A percentile compares a stretch with the other conserved stretches of the same genome.
phyloP scores from a whole-genome alignment of 345 rosid genomes.

The Hypericum perforatum region DNA sequence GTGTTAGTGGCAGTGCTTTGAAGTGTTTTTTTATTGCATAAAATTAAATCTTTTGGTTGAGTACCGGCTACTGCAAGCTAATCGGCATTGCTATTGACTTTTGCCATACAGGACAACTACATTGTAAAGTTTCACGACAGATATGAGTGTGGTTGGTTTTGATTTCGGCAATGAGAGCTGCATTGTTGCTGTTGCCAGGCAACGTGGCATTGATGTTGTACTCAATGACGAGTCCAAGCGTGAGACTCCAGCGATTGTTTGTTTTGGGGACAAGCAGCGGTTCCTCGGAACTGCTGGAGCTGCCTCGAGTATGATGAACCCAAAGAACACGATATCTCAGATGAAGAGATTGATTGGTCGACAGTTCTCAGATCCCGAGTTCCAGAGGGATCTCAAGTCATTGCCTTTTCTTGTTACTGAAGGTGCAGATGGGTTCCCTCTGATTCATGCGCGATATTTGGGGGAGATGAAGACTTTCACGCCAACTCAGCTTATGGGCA shows the following conservation, averaged over 20 bases:
- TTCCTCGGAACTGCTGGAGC: slow-evolving; percentile 98
- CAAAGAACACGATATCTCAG: slow-evolving; percentile 84
- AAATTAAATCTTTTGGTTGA: no score
- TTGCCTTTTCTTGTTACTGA: slow-evolving; percentile 61
- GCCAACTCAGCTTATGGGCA: slow-evolving; percentile 88
- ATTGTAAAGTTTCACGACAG: slow-evolving; percentile 5
- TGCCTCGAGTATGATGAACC: slow-evolving; percentile 91
- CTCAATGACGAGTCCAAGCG: slow-evolving; percentile 98
- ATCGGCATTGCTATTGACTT: no score
- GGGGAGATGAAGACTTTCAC: slow-evolving; percentile 76
- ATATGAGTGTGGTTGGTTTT: slow-evolving; percentile 96
- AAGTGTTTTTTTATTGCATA: no score
- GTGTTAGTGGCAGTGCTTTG: no score
- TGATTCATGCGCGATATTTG: slow-evolving; percentile 73
- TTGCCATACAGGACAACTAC: no score
- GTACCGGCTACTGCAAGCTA: no score
- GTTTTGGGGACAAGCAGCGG: slow-evolving; percentile 95
- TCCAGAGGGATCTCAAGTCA: slow-evolving; percentile 75
- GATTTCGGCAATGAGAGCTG: slow-evolving; percentile 96
- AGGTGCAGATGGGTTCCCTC: slow-evolving; percentile 83
- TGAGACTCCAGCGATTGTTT: slow-evolving; percentile 88
- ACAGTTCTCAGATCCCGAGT: slow-evolving; percentile 74
- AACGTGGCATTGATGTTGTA: slow-evolving; percentile 95
- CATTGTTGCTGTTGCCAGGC: slow-evolving; percentile 96
- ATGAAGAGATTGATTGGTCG: slow-evolving; percentile 79